A percentile compares a stretch with the other conserved stretches of the same genome.
Evolutionary conservation across 352 stramenopile genomes (phyloP).

Genomic region (Blastocystis sp.): DNA sequence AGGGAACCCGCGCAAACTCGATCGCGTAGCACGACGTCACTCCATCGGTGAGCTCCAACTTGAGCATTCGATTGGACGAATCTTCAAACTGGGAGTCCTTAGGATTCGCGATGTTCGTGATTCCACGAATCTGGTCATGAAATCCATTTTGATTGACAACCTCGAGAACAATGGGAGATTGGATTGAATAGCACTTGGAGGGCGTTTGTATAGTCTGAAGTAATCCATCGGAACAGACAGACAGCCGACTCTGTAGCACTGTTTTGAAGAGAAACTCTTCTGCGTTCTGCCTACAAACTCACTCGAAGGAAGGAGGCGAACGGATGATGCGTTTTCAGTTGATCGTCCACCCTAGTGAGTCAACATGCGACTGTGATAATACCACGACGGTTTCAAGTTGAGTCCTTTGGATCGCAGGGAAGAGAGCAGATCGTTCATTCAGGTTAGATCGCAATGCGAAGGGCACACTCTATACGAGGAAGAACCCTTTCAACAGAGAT

Average conservation of each 20-base stretch:
- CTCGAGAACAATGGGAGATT: not conserved
- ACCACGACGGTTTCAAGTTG: not conserved
- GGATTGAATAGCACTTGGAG: not conserved
- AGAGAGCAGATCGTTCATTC: not conserved
- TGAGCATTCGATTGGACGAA: slow-evolving; percentile 21
- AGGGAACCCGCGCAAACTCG: not conserved
- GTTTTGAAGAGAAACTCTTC: not conserved
- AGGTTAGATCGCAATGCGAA: no score
- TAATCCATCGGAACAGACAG: not conserved
- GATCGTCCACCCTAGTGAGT: not conserved
- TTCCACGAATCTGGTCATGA: not conserved
- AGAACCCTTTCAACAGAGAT: no score
- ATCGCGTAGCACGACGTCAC: slow-evolving; percentile 28
- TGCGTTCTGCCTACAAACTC: not conserved
- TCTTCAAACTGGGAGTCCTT: slow-evolving; percentile 40
- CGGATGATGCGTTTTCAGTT: not conserved
- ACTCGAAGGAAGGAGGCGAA: not conserved
- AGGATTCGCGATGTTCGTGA: slow-evolving; percentile 10
- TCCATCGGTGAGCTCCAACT: slow-evolving; percentile 37
- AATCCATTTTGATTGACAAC: not conserved
- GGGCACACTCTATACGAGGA: no score
- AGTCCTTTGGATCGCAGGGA: not conserved
- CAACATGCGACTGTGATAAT: no score
- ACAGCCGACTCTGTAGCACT: not conserved
- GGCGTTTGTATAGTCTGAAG: not conserved